Evolutionary conservation across 768 basidiomycete species (phyloP), one percentile per base, ranked within the genome.

Genomic region (Mycena galericulata): DNA sequence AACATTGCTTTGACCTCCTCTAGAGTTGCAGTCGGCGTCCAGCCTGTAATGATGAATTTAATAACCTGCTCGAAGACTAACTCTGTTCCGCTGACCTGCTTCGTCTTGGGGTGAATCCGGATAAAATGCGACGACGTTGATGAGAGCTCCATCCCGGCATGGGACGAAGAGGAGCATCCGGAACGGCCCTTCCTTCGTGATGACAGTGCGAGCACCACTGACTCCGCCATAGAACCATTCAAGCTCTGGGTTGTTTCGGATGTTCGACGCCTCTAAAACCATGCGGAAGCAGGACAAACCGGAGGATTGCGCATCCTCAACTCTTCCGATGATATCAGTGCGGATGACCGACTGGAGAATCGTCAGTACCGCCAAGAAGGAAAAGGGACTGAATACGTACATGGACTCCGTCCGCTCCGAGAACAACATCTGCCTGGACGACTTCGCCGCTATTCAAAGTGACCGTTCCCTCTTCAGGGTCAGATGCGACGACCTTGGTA

Each of bases 381-480:
- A 14, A 51, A 12, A 22, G 15, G 50, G 26, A 10, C 20, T 24
- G 29, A 10, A n/a, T 45, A 22, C 38, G 8, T 32, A 69, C 68
- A 45, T 69, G 55, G 22, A 77, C 59, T 20, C 82, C 82, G 53
- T 83, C 81, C 8, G 80, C 81, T 7, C 81, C 82, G 1, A 83
- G 75, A 36, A 81, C 62, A 34, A 83, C 66, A 54, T 83, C 81
- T 5, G 77, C 75, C 1, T 62, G 49, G 1, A 83, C 62, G 32
- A 81, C 73, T 56, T 81, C 74, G 18, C 83, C 83, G 1, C 72
- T 75, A 45, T 75, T 70, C 65, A 83, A 78, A 0, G 79, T 83
- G 24, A 81, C 67, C 18, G 71, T 73, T 7, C 79, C 79, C 1
- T 41, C 68, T 11, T 83, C 75, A 51, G 80, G 26, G 5, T 74